phyloP scores from a whole-genome alignment of 345 rosid genomes.

The Physaria fendleri region DNA sequence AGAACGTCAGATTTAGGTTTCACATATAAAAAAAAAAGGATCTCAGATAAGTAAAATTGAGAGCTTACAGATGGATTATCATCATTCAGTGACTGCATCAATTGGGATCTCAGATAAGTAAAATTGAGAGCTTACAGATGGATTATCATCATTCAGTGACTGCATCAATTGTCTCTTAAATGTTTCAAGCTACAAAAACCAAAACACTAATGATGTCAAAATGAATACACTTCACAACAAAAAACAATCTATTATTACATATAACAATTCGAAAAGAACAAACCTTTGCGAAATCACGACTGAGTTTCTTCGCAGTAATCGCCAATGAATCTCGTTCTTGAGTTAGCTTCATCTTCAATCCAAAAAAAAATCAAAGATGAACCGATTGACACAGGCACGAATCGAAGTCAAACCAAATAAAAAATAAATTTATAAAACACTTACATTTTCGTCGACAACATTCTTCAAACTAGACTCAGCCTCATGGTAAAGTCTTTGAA shows the following conservation, averaged over 20 bases:
- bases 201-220: not conserved
- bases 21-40: not conserved
- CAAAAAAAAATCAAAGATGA: not conserved
- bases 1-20: not conserved
- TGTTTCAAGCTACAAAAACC: conserved; percentile 56
- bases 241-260: not conserved
- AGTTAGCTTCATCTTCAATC: conserved; percentile 55
- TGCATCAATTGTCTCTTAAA: conserved; percentile 93
- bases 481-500: conserved; percentile 48
- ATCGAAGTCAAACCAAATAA: not conserved
- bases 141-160: conserved; percentile 68
- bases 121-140: conserved; percentile 38
- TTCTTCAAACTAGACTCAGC: conserved; percentile 53
- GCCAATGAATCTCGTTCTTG: conserved; percentile 76
- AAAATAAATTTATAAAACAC: not conserved
- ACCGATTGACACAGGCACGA: not conserved
- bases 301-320: conserved; percentile 65
- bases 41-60: not conserved
- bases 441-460: conserved; percentile 65
- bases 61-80: conserved; percentile 56
- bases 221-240: not conserved
- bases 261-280: not conserved
- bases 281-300: conserved; percentile 82
- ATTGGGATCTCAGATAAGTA: conserved; percentile 26
- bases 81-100: conserved; percentile 83